Evolutionary conservation across 1,284 basidiomycete species (phyloP).

Genomic region (Hypsizygus ulmarius): DNA sequence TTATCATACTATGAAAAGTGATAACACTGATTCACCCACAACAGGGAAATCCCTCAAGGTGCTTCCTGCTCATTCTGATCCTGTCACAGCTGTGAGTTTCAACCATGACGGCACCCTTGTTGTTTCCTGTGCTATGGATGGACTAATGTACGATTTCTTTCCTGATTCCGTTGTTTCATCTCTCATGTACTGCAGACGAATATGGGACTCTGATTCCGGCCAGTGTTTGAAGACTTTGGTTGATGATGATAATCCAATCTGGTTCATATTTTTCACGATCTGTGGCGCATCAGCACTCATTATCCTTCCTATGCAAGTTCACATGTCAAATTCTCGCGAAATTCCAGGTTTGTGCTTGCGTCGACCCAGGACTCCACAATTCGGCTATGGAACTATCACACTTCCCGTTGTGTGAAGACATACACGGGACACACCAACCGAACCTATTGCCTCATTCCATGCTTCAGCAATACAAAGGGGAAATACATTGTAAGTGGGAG

Average conservation of each 20-base stretch:
- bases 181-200: conserved; percentile 56
- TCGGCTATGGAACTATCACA: conserved; percentile 91
- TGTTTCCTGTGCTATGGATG: conserved; percentile 93
- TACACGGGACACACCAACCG: conserved; percentile 82
- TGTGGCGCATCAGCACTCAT: conserved; percentile 7
- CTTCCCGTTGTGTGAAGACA: conserved; percentile 91
- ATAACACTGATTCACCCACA: conserved; percentile 2
- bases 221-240: conserved; percentile 97
- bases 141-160: conserved; percentile 73
- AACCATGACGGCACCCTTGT: conserved; percentile 94
- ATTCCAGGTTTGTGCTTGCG: conserved; percentile 84
- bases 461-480: conserved; percentile 54
- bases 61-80: conserved; percentile 94
- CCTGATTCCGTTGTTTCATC: conserved; percentile 5
- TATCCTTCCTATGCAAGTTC: conserved; percentile 46
- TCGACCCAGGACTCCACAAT: conserved; percentile 92
- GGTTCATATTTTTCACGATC: conserved; percentile 41
- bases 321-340: conserved; percentile 87
- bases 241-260: conserved; percentile 93
- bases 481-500: conserved; percentile 84
- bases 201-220: conserved; percentile 96
- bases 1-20: not conserved
- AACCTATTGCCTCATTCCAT: conserved; percentile 71
- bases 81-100: conserved; percentile 91
- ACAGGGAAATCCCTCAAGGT: conserved; percentile 76